These are phyloP conservation scores for Baorangia bicolor DNA, from an alignment of 768 basidiomycete species.

Conservation along the genomic window DNA sequence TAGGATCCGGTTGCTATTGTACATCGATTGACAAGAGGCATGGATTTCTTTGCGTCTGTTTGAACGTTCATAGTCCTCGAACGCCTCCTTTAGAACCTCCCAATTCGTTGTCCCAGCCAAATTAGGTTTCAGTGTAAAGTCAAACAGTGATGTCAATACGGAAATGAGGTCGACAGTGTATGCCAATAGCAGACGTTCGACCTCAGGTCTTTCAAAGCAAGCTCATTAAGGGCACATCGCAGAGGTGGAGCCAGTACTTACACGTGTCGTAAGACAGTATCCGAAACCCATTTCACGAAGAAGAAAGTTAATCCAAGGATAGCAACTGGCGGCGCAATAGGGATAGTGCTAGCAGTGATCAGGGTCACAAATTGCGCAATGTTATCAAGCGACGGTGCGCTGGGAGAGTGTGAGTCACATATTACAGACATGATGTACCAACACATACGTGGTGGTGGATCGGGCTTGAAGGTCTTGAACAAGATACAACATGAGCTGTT, in stretches of 20 bases:
- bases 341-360: neutral
- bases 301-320: constrained; percentile 3
- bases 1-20: neutral
- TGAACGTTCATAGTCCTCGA: constrained; percentile 2
- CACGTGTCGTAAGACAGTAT: neutral
- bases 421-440: neutral
- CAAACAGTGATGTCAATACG: neutral
- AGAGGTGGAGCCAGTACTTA: neutral
- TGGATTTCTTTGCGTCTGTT: neutral
- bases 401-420: neutral
- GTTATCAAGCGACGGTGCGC: neutral
- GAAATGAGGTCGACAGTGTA: constrained; percentile 6
- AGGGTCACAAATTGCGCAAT: constrained; percentile 1
- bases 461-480: neutral
- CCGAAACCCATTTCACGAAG: constrained; percentile 5
- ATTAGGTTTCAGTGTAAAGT: constrained; percentile 6
- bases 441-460: neutral
- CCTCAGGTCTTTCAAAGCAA: neutral
- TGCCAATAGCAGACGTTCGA: constrained; percentile 1
- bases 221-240: neutral
- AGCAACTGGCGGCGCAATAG: neutral
- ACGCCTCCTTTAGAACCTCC: constrained; percentile 3
- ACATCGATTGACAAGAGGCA: neutral
- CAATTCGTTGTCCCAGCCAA: constrained; percentile 3
- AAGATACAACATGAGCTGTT: constrained; percentile 3